Evolutionary conservation across 108 stramenopile genomes (phyloP).

Genomic region (Pseudonitzschia pungens): DNA sequence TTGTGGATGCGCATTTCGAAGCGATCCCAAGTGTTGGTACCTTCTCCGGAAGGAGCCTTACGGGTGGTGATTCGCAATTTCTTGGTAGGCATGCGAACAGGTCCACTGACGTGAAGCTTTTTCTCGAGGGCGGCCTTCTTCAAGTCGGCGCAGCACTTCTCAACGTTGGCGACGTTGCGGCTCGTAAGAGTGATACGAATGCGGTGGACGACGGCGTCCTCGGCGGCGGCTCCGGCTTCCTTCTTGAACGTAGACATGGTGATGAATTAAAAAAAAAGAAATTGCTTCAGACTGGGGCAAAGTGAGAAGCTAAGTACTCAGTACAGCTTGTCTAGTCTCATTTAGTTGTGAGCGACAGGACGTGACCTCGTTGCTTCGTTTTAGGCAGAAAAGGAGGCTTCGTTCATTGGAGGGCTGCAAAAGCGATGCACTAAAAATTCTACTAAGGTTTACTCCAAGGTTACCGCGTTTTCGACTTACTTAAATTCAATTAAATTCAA

Average conservation of each 20-base stretch:
- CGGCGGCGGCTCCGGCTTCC: slow-evolving; percentile 59
- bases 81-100: slow-evolving; percentile 99
- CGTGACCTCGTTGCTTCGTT: background rate
- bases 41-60: slow-evolving; percentile 99
- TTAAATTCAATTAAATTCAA: background rate
- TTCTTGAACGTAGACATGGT: slow-evolving; percentile 79
- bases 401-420: background rate
- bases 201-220: slow-evolving; percentile 80
- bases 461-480: slow-evolving; percentile 10
- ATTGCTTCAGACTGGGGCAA: slow-evolving; percentile 64
- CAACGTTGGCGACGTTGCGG: slow-evolving; percentile 97
- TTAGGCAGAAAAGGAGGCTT: background rate
- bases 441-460: background rate
- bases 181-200: slow-evolving; percentile 99
- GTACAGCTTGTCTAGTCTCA: slow-evolving; percentile 1
- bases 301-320: slow-evolving; percentile 48
- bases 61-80: slow-evolving; percentile 95
- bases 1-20: slow-evolving; percentile 99
- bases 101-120: slow-evolving; percentile 94
- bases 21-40: slow-evolving; percentile 99
- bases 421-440: no score
- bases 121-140: slow-evolving; percentile 94
- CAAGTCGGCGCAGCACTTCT: slow-evolving; percentile 98
- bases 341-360: background rate
- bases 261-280: slow-evolving; percentile 14